Base-by-base conservation (phyloP, 371 early-diverging fungal genomes). In the Rhizopus delemar region DNA sequence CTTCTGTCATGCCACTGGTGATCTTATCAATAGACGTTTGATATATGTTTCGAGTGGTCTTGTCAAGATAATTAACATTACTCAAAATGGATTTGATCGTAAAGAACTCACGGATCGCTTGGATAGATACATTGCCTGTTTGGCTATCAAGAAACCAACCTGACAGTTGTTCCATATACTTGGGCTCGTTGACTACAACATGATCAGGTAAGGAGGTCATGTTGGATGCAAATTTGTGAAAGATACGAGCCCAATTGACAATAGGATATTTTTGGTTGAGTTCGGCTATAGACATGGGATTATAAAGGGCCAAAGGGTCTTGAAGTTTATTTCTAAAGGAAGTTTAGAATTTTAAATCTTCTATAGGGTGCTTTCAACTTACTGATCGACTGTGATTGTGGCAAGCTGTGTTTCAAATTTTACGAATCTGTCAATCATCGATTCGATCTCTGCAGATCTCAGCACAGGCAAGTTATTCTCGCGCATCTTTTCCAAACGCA, bases 361-460 rank as follows among this genome's bases (percentile, higher is more conserved):
- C 4, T 22, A 22, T 22, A 22, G 22, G 2, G 22, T 2, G 33
- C 0, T 33, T 16, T 43, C 1, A 15, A 76, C 77, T 49, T 71
- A 68, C 65, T 53, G 54, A 38, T 53, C 33, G 32, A 73, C 45
- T 22, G 60, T 68, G 6, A 66, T 51, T 12, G 61, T 53, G 15
- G 88, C 86, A 48, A 87, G 52, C 13, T 63, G 51, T 7, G 43
- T 71, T 55, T 87, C 88, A 56, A 87, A 79, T 3, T 63, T 70
- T 28, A 86, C 66, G 41, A 81, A 66, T 8, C 71, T 61, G 33
- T 69, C 61, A 3, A 81, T 81, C n/a, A 74, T 60, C 8, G 31
- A 16, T n/a, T 56, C 52, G 15, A 73, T 45, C 2, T 71, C 58
- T 8, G 22, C 32, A 9, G 56, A 31, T 12, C 51, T 35, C 31